These are phyloP conservation scores for Lepidium campestre DNA, from an alignment of 441 rosid genomes.

Conservation along the genomic window DNA sequence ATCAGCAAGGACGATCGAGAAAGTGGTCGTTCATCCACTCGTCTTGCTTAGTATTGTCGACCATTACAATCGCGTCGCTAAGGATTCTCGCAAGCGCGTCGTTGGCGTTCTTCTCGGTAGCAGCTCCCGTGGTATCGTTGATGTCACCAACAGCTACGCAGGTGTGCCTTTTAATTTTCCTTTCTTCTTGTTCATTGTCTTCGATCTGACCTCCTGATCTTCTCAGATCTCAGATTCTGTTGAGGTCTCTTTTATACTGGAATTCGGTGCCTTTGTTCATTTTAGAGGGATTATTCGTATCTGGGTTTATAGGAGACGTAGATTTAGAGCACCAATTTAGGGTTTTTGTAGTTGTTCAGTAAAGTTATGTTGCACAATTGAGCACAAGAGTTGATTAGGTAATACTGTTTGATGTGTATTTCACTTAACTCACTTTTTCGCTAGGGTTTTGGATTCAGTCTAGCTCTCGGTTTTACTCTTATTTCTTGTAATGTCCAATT, in stretches of 20 bases:
- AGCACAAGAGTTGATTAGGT: not conserved
- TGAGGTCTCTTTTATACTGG: not conserved
- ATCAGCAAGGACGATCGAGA: slow-evolving; percentile 66
- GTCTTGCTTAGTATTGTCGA: slow-evolving; percentile 88
- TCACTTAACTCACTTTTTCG: not conserved
- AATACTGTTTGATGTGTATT: not conserved
- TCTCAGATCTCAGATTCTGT: slow-evolving; percentile 18
- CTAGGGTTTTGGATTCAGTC: slow-evolving; percentile 2
- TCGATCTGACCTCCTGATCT: not conserved
- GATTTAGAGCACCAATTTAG: not conserved
- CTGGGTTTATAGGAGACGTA: not conserved
- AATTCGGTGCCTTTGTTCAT: not conserved
- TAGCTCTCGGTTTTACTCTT: not conserved
- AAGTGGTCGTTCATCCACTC: slow-evolving; percentile 83
- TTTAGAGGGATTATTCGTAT: not conserved
- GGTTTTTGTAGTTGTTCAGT: not conserved
- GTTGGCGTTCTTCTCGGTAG: slow-evolving; percentile 74
- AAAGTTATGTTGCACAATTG: not conserved
- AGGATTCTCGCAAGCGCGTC: slow-evolving; percentile 79
- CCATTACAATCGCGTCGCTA: slow-evolving; percentile 83
- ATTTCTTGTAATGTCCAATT: not conserved
- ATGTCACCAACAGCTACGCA: slow-evolving; percentile 85
- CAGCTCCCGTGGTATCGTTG: slow-evolving; percentile 65
- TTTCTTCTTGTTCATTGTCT: not conserved
- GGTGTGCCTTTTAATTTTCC: slow-evolving; percentile 30